A percentile compares a stretch with the other conserved stretches of the same genome.
These are phyloP conservation scores for Phytopythium kandeliae DNA, from an alignment of 352 stramenopile species.

Conservation along the genomic window DNA sequence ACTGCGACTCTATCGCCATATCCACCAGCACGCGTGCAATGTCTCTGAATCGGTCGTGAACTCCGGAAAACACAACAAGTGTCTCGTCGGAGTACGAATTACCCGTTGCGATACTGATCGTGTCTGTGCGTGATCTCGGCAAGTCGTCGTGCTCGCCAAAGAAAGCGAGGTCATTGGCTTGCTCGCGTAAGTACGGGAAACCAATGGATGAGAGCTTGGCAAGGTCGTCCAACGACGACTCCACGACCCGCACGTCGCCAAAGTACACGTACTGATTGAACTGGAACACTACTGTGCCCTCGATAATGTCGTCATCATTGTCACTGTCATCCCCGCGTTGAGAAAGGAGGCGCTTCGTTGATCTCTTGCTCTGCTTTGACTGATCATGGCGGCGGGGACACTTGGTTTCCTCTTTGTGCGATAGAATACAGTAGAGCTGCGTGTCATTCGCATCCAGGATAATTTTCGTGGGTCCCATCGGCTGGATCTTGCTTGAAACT, in stretches of 20 bases:
- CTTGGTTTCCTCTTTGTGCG: not conserved
- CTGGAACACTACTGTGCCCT: conserved; percentile 48
- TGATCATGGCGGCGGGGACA: not conserved
- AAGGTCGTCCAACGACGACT: conserved; percentile 31
- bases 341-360: conserved; percentile 1
- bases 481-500: conserved; percentile 14
- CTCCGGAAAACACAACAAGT: conserved; percentile 10
- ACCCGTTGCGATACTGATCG: not conserved
- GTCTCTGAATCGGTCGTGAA: conserved; percentile 21
- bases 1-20: conserved; percentile 40
- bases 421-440: conserved; percentile 49
- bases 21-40: conserved; percentile 28
- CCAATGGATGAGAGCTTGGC: conserved; percentile 25
- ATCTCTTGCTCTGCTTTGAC: conserved; percentile 7
- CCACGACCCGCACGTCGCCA: conserved; percentile 20
- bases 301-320: conserved; percentile 15
- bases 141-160: conserved; percentile 27
- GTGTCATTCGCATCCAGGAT: conserved; percentile 50
- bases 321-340: conserved; percentile 7
- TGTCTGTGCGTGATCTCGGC: not conserved
- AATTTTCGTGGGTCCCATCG: not conserved
- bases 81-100: conserved; percentile 1
- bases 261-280: conserved; percentile 64
- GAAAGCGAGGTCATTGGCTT: conserved; percentile 36
- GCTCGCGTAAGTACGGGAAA: conserved; percentile 36